These are phyloP conservation scores for Rhizopogon roseolus DNA, from an alignment of 768 basidiomycete genomes.

Conservation along the genomic window DNA sequence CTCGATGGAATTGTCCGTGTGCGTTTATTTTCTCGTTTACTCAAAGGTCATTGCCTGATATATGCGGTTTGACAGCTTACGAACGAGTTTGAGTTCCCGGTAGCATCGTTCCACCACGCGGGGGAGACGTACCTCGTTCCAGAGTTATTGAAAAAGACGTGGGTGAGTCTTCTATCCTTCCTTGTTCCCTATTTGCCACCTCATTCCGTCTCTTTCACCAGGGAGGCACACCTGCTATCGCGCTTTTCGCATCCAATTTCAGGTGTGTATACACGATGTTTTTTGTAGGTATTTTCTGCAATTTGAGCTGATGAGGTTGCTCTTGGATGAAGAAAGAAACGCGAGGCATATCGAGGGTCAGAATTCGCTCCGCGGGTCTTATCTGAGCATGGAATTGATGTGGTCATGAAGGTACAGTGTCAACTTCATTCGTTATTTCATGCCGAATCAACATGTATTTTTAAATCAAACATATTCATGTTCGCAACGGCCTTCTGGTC, in stretches of 20 bases:
- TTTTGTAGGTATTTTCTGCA: background rate
- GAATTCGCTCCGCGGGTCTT: slow-evolving; percentile 79
- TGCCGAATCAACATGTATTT: background rate
- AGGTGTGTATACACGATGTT: slow-evolving; percentile 17
- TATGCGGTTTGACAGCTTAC: slow-evolving; percentile 42
- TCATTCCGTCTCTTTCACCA: background rate
- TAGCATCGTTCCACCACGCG: slow-evolving; percentile 76
- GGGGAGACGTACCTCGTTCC: slow-evolving; percentile 83
- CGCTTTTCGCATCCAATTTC: slow-evolving; percentile 64
- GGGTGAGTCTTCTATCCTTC: slow-evolving; percentile 31
- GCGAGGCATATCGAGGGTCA: slow-evolving; percentile 76
- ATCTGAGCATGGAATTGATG: slow-evolving; percentile 58
- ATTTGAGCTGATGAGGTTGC: background rate
- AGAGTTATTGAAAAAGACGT: slow-evolving; percentile 65
- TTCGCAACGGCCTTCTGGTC: no score
- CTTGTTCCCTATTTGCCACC: background rate
- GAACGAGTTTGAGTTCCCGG: slow-evolving; percentile 80
- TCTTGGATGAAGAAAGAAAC: slow-evolving; percentile 50
- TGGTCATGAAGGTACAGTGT: slow-evolving; percentile 65
- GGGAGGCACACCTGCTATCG: slow-evolving; percentile 71
- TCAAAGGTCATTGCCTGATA: background rate
- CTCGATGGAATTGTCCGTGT: slow-evolving; percentile 68
- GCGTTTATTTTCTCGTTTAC: slow-evolving; percentile 16
- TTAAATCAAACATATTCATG: no score
- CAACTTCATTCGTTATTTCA: background rate